These are phyloP conservation scores for Salix udensis DNA, from an alignment of 345 rosid genomes.

Conservation along the genomic window DNA sequence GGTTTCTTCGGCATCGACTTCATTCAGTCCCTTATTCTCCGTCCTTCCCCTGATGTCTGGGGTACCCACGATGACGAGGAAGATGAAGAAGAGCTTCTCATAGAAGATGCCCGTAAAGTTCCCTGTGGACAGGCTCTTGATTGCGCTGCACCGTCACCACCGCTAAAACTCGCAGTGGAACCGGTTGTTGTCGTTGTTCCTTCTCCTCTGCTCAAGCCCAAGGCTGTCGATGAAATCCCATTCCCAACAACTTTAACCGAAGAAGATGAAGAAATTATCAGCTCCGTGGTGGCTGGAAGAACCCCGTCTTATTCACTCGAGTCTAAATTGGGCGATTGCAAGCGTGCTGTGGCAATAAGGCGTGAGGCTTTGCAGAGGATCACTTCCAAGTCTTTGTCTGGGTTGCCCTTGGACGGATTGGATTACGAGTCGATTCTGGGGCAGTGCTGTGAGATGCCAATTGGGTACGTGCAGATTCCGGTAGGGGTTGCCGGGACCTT, in stretches of 20 bases:
- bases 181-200: neutral
- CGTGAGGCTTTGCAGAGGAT: slow-evolving; percentile 38
- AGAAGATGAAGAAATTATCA: slow-evolving; percentile 35
- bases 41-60: slow-evolving; percentile 34
- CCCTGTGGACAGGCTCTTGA: slow-evolving; percentile 29
- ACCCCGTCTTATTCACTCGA: slow-evolving; percentile 40
- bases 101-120: slow-evolving; percentile 12
- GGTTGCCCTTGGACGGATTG: slow-evolving; percentile 38
- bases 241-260: neutral
- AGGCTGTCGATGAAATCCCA: slow-evolving; percentile 6
- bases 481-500: slow-evolving; percentile 46
- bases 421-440: slow-evolving; percentile 39
- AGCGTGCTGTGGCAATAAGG: slow-evolving; percentile 35
- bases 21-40: slow-evolving; percentile 34
- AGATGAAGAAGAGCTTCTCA: neutral
- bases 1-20: slow-evolving; percentile 40
- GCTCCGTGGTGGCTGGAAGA: slow-evolving; percentile 32
- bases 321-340: slow-evolving; percentile 41
- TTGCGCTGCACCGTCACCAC: neutral
- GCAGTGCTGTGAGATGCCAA: slow-evolving; percentile 51
- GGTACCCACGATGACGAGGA: slow-evolving; percentile 15
- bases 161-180: neutral
- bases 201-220: neutral
- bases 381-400: slow-evolving; percentile 30
- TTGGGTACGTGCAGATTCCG: slow-evolving; percentile 47